Base-by-base conservation (phyloP, 1,284 basidiomycete species). In the Polyporus tsugae region DNA sequence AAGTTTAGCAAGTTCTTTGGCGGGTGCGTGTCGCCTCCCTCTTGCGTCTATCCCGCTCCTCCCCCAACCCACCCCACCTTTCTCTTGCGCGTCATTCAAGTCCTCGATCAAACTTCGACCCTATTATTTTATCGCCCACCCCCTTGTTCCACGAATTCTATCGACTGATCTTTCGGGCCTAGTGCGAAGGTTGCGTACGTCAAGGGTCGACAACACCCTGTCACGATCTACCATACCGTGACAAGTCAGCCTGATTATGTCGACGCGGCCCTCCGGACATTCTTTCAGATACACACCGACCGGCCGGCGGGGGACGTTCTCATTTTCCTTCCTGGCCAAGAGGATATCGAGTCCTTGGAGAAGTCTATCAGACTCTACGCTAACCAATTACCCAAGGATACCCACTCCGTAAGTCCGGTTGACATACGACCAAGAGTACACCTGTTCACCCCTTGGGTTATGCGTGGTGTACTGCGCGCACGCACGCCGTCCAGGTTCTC, bases 271-370 rank as follows among this genome's bases (percentile, higher is more conserved):
- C 84, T 98, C 70, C 91, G 94, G 70, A 94, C 95, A 4, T 93
- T 98, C 75, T 93, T 97, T 78, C 94, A 96, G 78, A 93, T 99
- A 67, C 97, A 99, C 77, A 85, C 88, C 9, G 90, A 91, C 64
- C 87, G 89, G 72, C 90, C 92, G 0, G 85, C 88, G 1, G 97
- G 97, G 6, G 96, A 99, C 77, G 90, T 99, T 13, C 86, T 99
- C 49, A 92, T 99, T 70, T 99, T 99, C 82, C 87, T 99, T 67
- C 95, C 97, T 70, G 95, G 93, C 86, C 96, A 99, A 77, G 97
- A 99, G 74, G 97, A 99, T 75, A 99, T 99, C 69, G 97, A 99
- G 78, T 91, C 86, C 73, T 84, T 98, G 33, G 89, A 91, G 71
- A 89, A 91, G 66, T 89, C 92, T 5, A 90, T 97, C 64, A 83